Evolutionary conservation across 805 yeast genomes (phyloP), one percentile per base, ranked within the genome.

Genomic region (Yarrowia hollandica): DNA sequence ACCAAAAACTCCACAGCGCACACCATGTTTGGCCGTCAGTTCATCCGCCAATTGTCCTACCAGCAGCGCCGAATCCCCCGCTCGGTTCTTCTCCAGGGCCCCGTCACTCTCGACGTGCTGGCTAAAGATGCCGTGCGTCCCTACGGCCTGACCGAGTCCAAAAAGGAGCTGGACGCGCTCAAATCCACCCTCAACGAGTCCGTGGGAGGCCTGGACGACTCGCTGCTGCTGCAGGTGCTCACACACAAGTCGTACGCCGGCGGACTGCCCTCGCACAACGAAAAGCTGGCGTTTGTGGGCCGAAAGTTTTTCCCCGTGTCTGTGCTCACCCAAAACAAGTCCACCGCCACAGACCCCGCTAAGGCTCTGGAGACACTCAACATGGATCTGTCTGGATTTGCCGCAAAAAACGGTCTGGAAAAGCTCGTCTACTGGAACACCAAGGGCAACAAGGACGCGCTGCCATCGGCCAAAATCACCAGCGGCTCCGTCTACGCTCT

Each of bases 191-290:
- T 52, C 1, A 5, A 23, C 4, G 39, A 33, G 6, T 52, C 58
- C 19, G 75, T 79, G 62, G 84, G 77, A 66, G 64, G 75, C 38
- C 74, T 91, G 38, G 77, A 85, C 4, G 86, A 88, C 66, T 77
- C 78, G 6, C 64, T 86, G 61, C 73, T 86, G 19, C 75, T 90
- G 62, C 98, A 92, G 74, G 83, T 88, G 37, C 75, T 91, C 66
- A 91, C 97, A 5, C 97, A 92, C 75, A 92, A 92, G 74, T 88
- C 96, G 19, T 92, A 90, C 77, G 96, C 95, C 5, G 95, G 89
- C 73, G 97, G 96, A 9, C 76, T 81, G 63, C 83, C 85, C 66
- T 97, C 97, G 7, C 89, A 88, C 74, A 92, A 91, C 74, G 97
- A 90, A 70, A 87, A 86, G 71, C 76, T 92, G 66, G 78, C 89